Evolutionary conservation across 805 yeast genomes (phyloP), one percentile per base, ranked within the genome.

Genomic region (Spathaspora arborariae): DNA sequence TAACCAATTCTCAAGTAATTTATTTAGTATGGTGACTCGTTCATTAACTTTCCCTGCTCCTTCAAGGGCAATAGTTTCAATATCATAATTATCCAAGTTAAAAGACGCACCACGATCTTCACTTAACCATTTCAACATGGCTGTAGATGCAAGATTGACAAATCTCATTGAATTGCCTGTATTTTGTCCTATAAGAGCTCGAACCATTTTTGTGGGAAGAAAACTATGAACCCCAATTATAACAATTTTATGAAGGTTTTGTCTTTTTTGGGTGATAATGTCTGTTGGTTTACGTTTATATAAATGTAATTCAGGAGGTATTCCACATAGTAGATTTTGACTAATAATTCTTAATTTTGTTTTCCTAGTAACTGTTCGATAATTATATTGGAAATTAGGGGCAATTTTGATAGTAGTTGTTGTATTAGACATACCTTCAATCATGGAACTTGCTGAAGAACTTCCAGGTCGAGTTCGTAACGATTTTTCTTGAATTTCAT

Each of bases 181-280:
- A 26, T 62, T 52, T 42, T 64, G 70, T 1, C 72, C 72, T 11
- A 72, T 62, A 21, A 64, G 47, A 2, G 68, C 60, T 35, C 60
- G 57, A 5, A 69, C 74, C 47, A 71, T 56, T 47, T 71, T 70
- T 15, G 61, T 63, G 6, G 77, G 77, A 22, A 70, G 52, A 45
- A 68, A 72, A 19, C 70, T 64, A 56, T 72, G 77, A 11, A 68
- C 59, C 2, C 70, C 67, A 20, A 72, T 57, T 5, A 71, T 55
- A 4, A 70, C 65, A 8, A 64, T 60, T 20, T 56, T 59, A 22
- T 57, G 56, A 16, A 47, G 42, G 20, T 21, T 10, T 39, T 46
- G 18, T 20, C 35, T 42, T 43, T 37, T n/a, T 46, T 36, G 30
- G 53, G 56, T 11, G 5, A 11, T 24, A 15, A 20, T 41, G 20